These are phyloP conservation scores for Dianthus caryophyllus DNA, from an alignment of 148 eudicot genomes.

Conservation along the genomic window DNA sequence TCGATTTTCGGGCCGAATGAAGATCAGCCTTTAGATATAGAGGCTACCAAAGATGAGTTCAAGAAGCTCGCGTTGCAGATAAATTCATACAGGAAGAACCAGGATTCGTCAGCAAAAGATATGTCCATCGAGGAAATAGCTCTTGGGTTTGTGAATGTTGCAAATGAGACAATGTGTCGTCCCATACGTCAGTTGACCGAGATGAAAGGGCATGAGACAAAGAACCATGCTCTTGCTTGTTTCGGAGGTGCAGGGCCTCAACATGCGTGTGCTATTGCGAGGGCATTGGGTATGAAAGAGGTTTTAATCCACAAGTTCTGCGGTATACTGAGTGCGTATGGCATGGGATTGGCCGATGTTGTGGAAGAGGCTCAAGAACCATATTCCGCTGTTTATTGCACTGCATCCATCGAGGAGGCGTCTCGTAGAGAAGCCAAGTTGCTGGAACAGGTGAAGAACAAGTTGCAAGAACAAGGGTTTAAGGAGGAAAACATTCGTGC, in stretches of 20 bases:
- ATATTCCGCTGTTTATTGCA: conserved; percentile 66
- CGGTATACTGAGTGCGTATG: conserved; percentile 97
- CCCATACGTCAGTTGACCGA: conserved; percentile 97
- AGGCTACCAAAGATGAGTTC: conserved; percentile 65
- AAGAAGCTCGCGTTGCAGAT: conserved; percentile 77
- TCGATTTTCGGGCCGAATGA: conserved; percentile 92
- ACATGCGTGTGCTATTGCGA: conserved; percentile 97
- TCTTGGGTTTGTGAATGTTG: conserved; percentile 89
- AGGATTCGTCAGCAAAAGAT: conserved; percentile 61
- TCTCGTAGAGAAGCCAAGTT: conserved; percentile 59
- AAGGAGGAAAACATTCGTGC: conserved; percentile 52
- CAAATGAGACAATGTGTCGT: conserved; percentile 99
- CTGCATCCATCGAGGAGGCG: conserved; percentile 66
- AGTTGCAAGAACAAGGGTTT: conserved; percentile 76
- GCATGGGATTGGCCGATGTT: conserved; percentile 99
- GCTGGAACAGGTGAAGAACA: conserved; percentile 54
- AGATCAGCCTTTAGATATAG: conserved; percentile 86
- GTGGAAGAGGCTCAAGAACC: conserved; percentile 93
- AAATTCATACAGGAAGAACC: conserved; percentile 69
- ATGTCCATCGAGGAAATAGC: conserved; percentile 95
- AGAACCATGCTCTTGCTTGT: conserved; percentile 92
- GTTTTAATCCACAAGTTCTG: conserved; percentile 89
- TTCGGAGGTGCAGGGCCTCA: conserved; percentile 99
- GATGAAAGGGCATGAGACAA: conserved; percentile 99
- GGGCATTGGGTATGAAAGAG: conserved; percentile 93